Base-by-base conservation (phyloP, 2,329 filamentous ascomycete species). In the Sphaerostilbella broomeana region DNA sequence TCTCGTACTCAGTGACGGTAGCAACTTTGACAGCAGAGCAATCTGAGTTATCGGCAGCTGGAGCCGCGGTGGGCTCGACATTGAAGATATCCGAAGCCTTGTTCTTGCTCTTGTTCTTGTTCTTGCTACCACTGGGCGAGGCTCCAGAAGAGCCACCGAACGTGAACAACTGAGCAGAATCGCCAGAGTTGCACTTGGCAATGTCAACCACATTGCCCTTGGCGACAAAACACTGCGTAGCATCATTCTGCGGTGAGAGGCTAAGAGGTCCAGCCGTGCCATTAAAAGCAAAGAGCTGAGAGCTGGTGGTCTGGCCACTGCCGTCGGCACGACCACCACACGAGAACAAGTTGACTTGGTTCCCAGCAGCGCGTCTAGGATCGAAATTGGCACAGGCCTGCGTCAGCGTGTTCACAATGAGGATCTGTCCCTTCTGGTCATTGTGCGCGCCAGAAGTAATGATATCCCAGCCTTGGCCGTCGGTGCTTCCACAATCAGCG, bases 341-440 rank as follows among this genome's bases (percentile, higher is more conserved):
- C 9, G 74, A 75, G 49, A 78, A 79, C 17, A 79, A 61, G 22
- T 70, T 49, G 11, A 75, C 71, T 47, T 75, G 72, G 49, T 71
- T 69, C 9, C 71, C 72, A 3, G 63, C 60, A 1, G 62, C 55
- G 19, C 72, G 64, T 32, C 73, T 64, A 5, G 67, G 64, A 47
- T 79, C 74, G 44, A 75, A 75, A 59, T 75, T 78, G 49, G 76
- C 59, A 51, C 75, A 79, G 29, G 73, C 74, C 52, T 76, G 67
- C 1, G 74, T 78, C 48, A 74, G 55, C 4, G 70, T 72, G 61
- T 67, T 78, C 29, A 77, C 74, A 25, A 79, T 50, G 33, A 77
- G 61, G 50, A 69, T 67, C 5, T 67, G 63, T 24, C 64, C 62
- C 26, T 61, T 50, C 21, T 57, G 60, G 47, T 73, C 56, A 45